Base-by-base conservation (phyloP, 345 rosid species). In the Draba incana region DNA sequence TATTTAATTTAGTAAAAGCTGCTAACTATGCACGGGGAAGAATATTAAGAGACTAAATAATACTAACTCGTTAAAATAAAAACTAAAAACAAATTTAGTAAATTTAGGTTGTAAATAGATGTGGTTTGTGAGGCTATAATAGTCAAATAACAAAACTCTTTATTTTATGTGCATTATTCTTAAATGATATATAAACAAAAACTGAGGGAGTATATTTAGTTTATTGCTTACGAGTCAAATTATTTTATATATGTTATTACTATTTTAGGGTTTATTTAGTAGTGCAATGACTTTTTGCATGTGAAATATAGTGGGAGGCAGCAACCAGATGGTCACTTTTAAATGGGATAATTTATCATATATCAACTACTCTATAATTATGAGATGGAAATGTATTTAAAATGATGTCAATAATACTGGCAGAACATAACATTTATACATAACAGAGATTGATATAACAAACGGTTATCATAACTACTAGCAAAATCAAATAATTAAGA, bases 401-500 rank as follows among this genome's bases (percentile, higher is more conserved):
- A 20, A 10, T 53, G 43, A 57, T 56, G 28, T 16, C 65, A 72
- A 71, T 70, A 62, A 61, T 50, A 51, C 52, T 60, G 28, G 10
- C 57, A 49, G 37, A 13, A 4, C 63, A 41, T 20, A 20, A 20
- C 20, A 20, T 20, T 0, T 20, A 20, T 42, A 35, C 39, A 24
- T 42, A 42, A 37, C 31, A 66, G 55, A 38, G 54, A 35, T 62
- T 57, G 41, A 46, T 28, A 46, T 28, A 20, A 10, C 67, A 62
- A 62, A 54, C 25, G 23, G 3, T 13, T 3, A 24, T 53, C 69
- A 62, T 37, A 54, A 33, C 58, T 35, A 54, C 50, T 63, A 71
- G 62, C 55, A 62, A 70, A 54, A 63, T 64, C 58, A 47, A 64
- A 64, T 64, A 28, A 72, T 63, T 46, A 56, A 64, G 57, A 64